phyloP scores from a whole-genome alignment of 2,329 filamentous ascomycete species.

The Ceratocystis cacaofunesta region DNA sequence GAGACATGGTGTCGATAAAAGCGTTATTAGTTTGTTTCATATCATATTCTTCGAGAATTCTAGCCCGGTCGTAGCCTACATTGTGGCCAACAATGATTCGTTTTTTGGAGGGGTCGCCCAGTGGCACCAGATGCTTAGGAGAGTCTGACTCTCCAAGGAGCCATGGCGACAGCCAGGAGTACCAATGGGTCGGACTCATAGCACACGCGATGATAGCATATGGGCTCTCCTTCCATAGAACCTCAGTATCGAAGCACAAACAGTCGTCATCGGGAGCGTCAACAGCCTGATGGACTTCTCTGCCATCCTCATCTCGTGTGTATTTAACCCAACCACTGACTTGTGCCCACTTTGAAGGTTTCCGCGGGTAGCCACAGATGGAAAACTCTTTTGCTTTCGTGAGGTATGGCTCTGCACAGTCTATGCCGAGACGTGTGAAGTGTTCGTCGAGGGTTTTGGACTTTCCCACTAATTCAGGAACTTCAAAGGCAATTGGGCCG shows the following conservation, averaged over 20 bases:
- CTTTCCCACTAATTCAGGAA: conserved; percentile 60
- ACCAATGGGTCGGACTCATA: conserved; percentile 79
- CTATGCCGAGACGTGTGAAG: conserved; percentile 74
- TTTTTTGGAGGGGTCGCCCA: conserved; percentile 60
- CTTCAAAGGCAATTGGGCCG: conserved; percentile 67
- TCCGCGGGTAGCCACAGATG: conserved; percentile 40
- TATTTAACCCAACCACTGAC: conserved; percentile 94
- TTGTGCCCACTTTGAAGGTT: conserved; percentile 56
- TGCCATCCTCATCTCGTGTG: conserved; percentile 49
- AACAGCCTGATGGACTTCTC: conserved; percentile 39
- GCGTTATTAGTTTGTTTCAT: conserved; percentile 68
- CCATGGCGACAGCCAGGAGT: conserved; percentile 95
- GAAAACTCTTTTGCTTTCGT: conserved; percentile 61
- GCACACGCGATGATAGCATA: conserved; percentile 97
- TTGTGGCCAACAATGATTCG: conserved; percentile 88
- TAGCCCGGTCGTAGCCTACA: conserved; percentile 82
- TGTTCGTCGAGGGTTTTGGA: conserved; percentile 70
- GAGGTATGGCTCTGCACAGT: conserved; percentile 76
- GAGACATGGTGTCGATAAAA: conserved; percentile 94
- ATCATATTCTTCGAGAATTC: conserved; percentile 78
- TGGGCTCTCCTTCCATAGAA: conserved; percentile 83
- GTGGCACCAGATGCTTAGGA: conserved; percentile 67
- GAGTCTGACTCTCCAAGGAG: conserved; percentile 66
- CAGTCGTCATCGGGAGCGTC: conserved; percentile 65
- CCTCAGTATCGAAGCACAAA: conserved; percentile 90